Conservation (phyloP, 176 grass and related monocot genomes). For the Oryza meridionalis region DNA sequence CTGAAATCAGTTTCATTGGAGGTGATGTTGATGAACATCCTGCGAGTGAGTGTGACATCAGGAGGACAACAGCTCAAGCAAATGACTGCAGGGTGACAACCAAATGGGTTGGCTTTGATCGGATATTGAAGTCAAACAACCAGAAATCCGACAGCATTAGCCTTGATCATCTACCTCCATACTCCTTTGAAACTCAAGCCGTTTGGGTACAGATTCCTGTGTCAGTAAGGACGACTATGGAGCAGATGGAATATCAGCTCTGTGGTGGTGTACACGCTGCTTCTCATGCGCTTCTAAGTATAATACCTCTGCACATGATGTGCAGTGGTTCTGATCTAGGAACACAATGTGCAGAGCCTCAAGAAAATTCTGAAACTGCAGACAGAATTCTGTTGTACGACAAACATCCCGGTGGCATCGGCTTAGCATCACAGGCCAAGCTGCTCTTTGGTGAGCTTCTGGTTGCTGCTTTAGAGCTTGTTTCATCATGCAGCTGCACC, state of each 20-base stretch:
- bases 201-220: constrained; percentile 55
- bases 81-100: constrained; percentile 62
- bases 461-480: constrained; percentile 47
- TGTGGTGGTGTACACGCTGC: constrained; percentile 42
- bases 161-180: constrained; percentile 56
- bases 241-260: constrained; percentile 36
- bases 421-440: constrained; percentile 55
- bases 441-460: constrained; percentile 60
- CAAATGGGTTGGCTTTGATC: constrained; percentile 58
- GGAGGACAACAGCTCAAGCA: constrained; percentile 54
- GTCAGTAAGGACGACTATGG: constrained; percentile 31
- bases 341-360: constrained; percentile 53
- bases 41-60: constrained; percentile 31
- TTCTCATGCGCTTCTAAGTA: constrained; percentile 53
- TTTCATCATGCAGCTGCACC: constrained; percentile 30
- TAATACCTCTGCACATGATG: constrained; percentile 59
- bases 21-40: constrained; percentile 36
- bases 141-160: constrained; percentile 47
- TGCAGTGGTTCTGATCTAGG: constrained; percentile 64
- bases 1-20: constrained; percentile 50
- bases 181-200: constrained; percentile 65
- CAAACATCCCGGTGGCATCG: constrained; percentile 65
- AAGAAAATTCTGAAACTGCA: constrained; percentile 41
- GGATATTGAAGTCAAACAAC: constrained; percentile 58
- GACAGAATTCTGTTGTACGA: constrained; percentile 71